phyloP scores from a whole-genome alignment of 2,329 filamentous ascomycete species.

The Basipetospora chlamydospora region DNA sequence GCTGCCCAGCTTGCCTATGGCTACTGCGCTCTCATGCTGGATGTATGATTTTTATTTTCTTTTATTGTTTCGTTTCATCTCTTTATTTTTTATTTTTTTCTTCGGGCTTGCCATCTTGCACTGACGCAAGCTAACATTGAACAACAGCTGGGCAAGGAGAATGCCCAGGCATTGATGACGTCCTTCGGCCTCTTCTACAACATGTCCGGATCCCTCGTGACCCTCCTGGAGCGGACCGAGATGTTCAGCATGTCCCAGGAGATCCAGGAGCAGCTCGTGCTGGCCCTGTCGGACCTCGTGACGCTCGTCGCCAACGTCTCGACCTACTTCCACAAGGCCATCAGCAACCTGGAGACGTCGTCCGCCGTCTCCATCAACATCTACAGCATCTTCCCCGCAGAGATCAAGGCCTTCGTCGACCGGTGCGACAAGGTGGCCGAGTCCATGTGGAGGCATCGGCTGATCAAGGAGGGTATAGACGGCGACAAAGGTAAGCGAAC shows the following conservation, averaged over 20 bases:
- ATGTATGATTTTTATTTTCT: conserved; percentile 9
- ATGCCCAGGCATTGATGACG: conserved; percentile 10
- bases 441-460: conserved; percentile 17
- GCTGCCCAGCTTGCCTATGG: conserved; percentile 11
- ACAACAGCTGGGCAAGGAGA: conserved; percentile 11
- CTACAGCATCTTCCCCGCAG: conserved; percentile 9
- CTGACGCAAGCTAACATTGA: background rate
- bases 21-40: conserved; percentile 11
- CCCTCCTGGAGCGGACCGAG: conserved; percentile 12
- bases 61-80: background rate
- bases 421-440: conserved; percentile 10
- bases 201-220: conserved; percentile 10
- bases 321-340: conserved; percentile 12
- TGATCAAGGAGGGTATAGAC: conserved; percentile 17
- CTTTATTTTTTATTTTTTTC: background rate
- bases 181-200: conserved; percentile 13
- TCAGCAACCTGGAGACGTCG: conserved; percentile 5
- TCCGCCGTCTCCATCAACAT: conserved; percentile 13
- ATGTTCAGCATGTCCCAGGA: conserved; percentile 11
- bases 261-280: conserved; percentile 11
- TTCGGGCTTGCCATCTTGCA: background rate
- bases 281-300: conserved; percentile 11
- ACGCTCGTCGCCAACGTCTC: conserved; percentile 11
- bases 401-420: conserved; percentile 11
- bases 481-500: conserved; percentile 13